phyloP scores from a whole-genome alignment of 768 basidiomycete genomes.

The Boletus insuetus region DNA sequence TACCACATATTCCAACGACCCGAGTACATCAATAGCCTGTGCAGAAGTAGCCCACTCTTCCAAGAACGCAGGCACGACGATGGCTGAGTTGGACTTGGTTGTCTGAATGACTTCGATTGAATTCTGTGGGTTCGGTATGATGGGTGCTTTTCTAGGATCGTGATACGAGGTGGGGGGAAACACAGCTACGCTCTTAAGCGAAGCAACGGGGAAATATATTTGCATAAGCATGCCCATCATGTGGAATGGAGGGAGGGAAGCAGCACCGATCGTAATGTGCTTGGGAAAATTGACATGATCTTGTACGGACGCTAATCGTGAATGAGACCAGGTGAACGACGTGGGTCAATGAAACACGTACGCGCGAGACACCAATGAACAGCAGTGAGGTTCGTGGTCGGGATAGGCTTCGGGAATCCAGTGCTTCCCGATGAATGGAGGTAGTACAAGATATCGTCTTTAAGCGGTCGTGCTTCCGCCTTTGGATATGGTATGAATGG shows the following conservation, averaged over 20 bases:
- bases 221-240: slow-evolving; percentile 16
- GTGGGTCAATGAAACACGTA: slow-evolving; percentile 10
- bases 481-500: slow-evolving; percentile 13
- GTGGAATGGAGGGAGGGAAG: slow-evolving; percentile 26
- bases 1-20: slow-evolving; percentile 21
- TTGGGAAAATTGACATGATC: slow-evolving; percentile 6
- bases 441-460: slow-evolving; percentile 31
- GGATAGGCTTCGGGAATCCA: slow-evolving; percentile 45
- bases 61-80: slow-evolving; percentile 24
- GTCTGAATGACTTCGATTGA: slow-evolving; percentile 15
- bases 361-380: slow-evolving; percentile 36
- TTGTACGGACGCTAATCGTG: slow-evolving; percentile 2
- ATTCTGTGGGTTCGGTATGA: slow-evolving; percentile 21
- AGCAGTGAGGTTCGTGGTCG: slow-evolving; percentile 30
- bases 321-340: slow-evolving; percentile 1
- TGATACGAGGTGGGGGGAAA: slow-evolving; percentile 20
- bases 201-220: slow-evolving; percentile 10
- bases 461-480: not conserved
- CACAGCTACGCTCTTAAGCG: slow-evolving; percentile 11
- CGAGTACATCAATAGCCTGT: slow-evolving; percentile 16
- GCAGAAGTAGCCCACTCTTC: slow-evolving; percentile 20
- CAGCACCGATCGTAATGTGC: slow-evolving; percentile 2
- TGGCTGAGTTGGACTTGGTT: slow-evolving; percentile 14
- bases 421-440: slow-evolving; percentile 52
- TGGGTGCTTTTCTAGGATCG: slow-evolving; percentile 9